Evolutionary conservation across 495 filamentous ascomycete genomes (phyloP).

Genomic region (Friedmanniomyces endolithicus): DNA sequence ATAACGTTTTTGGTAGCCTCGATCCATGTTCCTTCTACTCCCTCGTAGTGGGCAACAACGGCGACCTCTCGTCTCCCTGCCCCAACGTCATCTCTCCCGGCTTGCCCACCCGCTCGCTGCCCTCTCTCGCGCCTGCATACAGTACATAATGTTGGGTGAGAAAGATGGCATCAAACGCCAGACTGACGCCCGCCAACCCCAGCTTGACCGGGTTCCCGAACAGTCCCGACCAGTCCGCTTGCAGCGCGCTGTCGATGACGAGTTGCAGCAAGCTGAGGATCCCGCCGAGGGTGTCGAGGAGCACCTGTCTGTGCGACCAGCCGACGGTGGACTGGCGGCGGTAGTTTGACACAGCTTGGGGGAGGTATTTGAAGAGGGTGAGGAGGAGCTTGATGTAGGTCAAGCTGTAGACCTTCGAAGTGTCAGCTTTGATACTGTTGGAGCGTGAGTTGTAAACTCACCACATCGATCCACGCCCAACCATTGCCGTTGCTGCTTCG

Average conservation of each 20-base stretch:
- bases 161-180: constrained; percentile 79
- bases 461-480: constrained; percentile 73
- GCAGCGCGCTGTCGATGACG: constrained; percentile 68
- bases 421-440: background rate
- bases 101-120: background rate
- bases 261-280: constrained; percentile 73
- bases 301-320: constrained; percentile 74
- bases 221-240: constrained; percentile 78
- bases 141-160: constrained; percentile 77
- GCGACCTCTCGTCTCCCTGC: constrained; percentile 1
- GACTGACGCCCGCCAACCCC: constrained; percentile 64
- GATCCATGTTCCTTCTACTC: background rate
- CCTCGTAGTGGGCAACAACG: constrained; percentile 1
- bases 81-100: background rate
- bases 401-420: constrained; percentile 56
- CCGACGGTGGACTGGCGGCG: constrained; percentile 69
- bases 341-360: constrained; percentile 74
- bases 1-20: too few species aligned
- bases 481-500: constrained; percentile 37
- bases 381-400: constrained; percentile 82
- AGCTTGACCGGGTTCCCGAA: constrained; percentile 89
- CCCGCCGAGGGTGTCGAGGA: constrained; percentile 75
- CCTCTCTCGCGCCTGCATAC: constrained; percentile 34
- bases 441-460: constrained; percentile 33
- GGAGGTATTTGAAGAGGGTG: constrained; percentile 82